A percentile compares a stretch with the other conserved stretches of the same genome.
Conservation (phyloP, 768 basidiomycete genomes). For the Infundibulicybe gibba region DNA sequence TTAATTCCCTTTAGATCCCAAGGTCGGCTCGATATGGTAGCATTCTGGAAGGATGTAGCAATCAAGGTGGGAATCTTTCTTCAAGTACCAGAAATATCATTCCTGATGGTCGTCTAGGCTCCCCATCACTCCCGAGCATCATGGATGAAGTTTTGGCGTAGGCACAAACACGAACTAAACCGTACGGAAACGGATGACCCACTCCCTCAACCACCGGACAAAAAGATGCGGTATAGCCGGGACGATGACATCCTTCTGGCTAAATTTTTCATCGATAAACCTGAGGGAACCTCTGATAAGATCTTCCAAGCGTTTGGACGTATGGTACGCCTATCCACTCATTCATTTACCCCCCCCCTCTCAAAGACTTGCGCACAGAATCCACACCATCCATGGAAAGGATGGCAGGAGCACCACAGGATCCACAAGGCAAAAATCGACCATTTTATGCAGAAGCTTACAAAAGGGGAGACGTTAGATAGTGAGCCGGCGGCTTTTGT, state of each 20-base stretch:
- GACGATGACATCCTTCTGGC: conserved; percentile 79
- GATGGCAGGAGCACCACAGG: conserved; percentile 90
- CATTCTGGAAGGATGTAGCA: conserved; percentile 79
- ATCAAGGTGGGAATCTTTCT: conserved; percentile 42
- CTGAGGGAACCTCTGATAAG: conserved; percentile 80
- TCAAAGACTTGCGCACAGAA: conserved; percentile 39
- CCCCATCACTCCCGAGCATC: conserved; percentile 90
- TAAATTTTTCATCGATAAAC: conserved; percentile 65
- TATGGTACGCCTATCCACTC: conserved; percentile 38
- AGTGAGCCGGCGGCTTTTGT: conserved; percentile 8
- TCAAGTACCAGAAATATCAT: conserved; percentile 3
- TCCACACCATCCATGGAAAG: conserved; percentile 91
- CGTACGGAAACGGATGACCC: conserved; percentile 65
- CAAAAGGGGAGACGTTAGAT: conserved; percentile 50
- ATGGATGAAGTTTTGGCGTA: conserved; percentile 92
- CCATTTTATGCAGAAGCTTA: conserved; percentile 63
- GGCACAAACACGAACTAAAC: conserved; percentile 82
- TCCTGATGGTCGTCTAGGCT: conserved; percentile 41
- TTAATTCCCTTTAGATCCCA: conserved; percentile 36
- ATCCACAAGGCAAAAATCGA: conserved; percentile 88
- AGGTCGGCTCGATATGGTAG: conserved; percentile 67
- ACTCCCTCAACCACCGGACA: conserved; percentile 72
- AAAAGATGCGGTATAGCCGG: conserved; percentile 84
- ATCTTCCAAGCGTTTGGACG: conserved; percentile 81
- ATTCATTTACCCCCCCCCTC: background rate